Evolutionary conservation across 495 filamentous ascomycete species (phyloP).

Genomic region (Aspergillus haitiensis): DNA sequence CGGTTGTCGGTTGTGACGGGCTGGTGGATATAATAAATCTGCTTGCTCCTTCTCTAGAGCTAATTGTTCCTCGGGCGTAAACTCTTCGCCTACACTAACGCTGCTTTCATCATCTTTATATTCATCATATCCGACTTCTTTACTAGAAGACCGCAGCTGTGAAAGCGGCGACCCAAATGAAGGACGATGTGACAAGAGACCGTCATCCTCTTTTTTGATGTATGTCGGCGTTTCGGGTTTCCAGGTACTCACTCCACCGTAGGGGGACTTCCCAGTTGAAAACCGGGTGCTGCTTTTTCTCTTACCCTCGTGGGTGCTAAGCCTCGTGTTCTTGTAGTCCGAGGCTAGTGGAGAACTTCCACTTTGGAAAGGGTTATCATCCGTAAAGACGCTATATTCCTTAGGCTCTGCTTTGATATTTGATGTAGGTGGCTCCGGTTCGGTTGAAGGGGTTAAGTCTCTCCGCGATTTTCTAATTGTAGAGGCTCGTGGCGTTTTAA

Average conservation of each 20-base stretch:
- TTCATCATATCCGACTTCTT: slow-evolving; percentile 38
- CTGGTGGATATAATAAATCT: slow-evolving; percentile 27
- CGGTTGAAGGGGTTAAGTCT: slow-evolving; percentile 53
- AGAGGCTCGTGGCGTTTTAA: slow-evolving; percentile 41
- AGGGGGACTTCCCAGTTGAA: slow-evolving; percentile 34
- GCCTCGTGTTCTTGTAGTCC: slow-evolving; percentile 28
- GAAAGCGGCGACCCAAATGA: slow-evolving; percentile 52
- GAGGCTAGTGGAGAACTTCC: slow-evolving; percentile 60
- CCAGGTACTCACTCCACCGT: slow-evolving; percentile 41
- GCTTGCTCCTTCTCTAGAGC: slow-evolving; percentile 66
- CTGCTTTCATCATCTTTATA: slow-evolving; percentile 47
- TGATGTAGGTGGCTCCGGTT: slow-evolving; percentile 37
- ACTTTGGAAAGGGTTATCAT: slow-evolving; percentile 95
- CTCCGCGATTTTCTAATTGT: slow-evolving; percentile 52
- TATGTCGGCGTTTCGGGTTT: slow-evolving; percentile 36
- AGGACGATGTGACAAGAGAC: slow-evolving; percentile 38
- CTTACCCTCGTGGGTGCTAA: slow-evolving; percentile 43
- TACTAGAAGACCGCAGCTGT: slow-evolving; percentile 30
- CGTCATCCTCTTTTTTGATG: slow-evolving; percentile 42
- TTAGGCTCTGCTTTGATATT: slow-evolving; percentile 39
- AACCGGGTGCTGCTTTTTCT: slow-evolving; percentile 49
- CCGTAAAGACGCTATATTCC: slow-evolving; percentile 66
- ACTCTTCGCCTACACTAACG: slow-evolving; percentile 78
- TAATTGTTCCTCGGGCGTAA: slow-evolving; percentile 84
- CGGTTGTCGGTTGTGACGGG: slow-evolving; percentile 38